Base-by-base conservation (phyloP, 2,329 filamentous ascomycete species). In the Zymoseptoria tritici region DNA sequence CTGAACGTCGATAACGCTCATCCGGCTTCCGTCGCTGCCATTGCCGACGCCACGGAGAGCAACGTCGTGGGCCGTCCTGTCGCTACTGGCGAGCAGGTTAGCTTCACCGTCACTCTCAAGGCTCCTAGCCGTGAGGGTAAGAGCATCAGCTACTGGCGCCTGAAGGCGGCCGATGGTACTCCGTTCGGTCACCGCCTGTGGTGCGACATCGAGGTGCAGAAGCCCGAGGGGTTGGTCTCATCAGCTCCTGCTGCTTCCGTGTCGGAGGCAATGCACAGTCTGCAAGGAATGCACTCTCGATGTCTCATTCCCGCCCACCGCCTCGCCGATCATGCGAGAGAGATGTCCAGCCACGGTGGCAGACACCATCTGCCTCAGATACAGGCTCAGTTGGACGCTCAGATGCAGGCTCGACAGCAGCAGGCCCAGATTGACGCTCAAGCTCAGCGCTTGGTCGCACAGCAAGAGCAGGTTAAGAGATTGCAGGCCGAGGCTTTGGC, bases 151-250 rank as follows among this genome's bases (percentile, higher is more conserved):
- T 97, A 97, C 82, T 99, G 94, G 94, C 91, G 93, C 63, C 79
- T 99, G 66, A 95, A 92, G 68, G 86, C 90, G 60, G 81, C 85
- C 7, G 86, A 90, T 59, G 92, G 92, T 22, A 79, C 83, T 64
- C 88, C 90, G 65, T 97, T 97, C 66, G 94, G 94, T 49, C 90
- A 97, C 78, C 89, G 91, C 70, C 81, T 99, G 54, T 99, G 93
- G 93, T 97, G 93, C 72, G 91, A 97, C 66, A 85, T 99, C 64
- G 83, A 85, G 55, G 90, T 97, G 59, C 68, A 68, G 64, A 60
- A 66, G 62, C 60, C 62, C 36, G 61, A 66, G 54, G 59, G 62
- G 56, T 31, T 49, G 52, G 3, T 59, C 22, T 36, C 63, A 56
- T 56, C 55, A 53, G 22, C 62, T 8, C 8, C 58, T 42, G 13